Base-by-base conservation (phyloP, 306 rosid genomes). In the Trifolium pratense region DNA sequence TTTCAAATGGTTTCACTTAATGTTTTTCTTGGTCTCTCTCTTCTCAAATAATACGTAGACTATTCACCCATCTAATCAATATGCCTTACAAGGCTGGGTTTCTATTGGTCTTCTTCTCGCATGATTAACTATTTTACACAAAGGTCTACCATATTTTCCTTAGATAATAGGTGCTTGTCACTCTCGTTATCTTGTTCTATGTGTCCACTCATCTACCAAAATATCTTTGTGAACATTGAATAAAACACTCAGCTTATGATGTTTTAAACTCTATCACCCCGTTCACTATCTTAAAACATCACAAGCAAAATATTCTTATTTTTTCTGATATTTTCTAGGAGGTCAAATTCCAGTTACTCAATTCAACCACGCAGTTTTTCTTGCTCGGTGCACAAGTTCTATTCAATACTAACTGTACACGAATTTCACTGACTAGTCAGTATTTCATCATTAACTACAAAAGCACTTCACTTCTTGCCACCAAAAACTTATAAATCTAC, bases 361-460 rank as follows among this genome's bases (percentile, higher is more conserved):
- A 60, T 52, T 12, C 13, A 46, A 26, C 51, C 55, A 49, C 18
- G 21, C 21, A 62, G 53, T 56, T 75, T 53, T 12, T 63, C 0
- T 75, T 53, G n/a, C 49, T 39, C 7, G 31, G 37, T n/a, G 43
- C 63, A 64, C 55, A 40, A 71, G 36, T 68, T 82, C 51, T 58
- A 25, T 23, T 53, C 16, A 12, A 13, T 51, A 21, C 62, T 26
- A 39, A 17, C 16, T 48, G 32, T 20, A 25, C 83, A 74, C 18
- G 39, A 60, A 76, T 37, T 66, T 67, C 60, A 43, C 36, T 14
- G 5, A 68, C 55, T 55, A 32, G 14, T 67, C 45, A 21, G 66
- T 36, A 26, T 69, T 20, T 32, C 37, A 42, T 55, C 73, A 67
- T 66, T 18, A 29, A 71, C 65, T 37, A 36, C 14, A 55, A 68